Evolutionary conservation across 2,329 filamentous ascomycete genomes (phyloP), one percentile per base, ranked within the genome.

Genomic region (Aphanoascus verrucosus): DNA sequence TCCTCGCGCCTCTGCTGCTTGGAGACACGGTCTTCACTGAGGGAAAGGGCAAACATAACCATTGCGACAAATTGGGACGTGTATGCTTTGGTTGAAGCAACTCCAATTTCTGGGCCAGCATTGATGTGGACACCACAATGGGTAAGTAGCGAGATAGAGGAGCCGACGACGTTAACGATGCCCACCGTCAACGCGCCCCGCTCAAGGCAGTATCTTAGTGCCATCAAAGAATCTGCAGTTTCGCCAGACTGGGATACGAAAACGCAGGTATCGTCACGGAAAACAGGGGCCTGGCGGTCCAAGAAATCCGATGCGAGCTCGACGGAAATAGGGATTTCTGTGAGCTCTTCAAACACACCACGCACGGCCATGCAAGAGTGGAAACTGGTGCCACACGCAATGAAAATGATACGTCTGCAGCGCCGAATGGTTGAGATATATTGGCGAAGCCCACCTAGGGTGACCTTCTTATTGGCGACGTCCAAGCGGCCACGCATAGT

Each of bases 81-180:
- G 77, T 98, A 98, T 38, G 93, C 93, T 80, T 98, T 98, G 72
- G 93, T 98, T 45, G 91, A 97, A 56, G 93, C 93, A 60, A 98
- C 93, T 83, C 93, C 93, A 59, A 98, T 97, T 73, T 98, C 93
- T 52, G 93, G 93, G 54, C 93, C 93, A 62, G 93, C 93, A 74
- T 98, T 98, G 78, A 98, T 90, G 78, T 98, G 93, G 53, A 98
- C 93, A 89, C 93, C 93, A 66, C 93, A 98, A 81, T 98, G 93
- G 60, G 93, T 98, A 65, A 98, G 85, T 64, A 98, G 85, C 45
- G 93, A 98, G 73, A 98, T 98, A 67, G 90, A 96, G 54, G 93
- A 97, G 65, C 93, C 93, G 65, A 98, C 93, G 57, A 94, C 89
- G 76, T 98, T 98, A 73, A 98, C 93, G 62, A 97, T 90, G 77